Percentiles rank a stretch among this genome's conserved stretches.
phyloP scores from a whole-genome alignment of 192 early-diverging fungal genomes.

The Mycoemilia scoparia region DNA sequence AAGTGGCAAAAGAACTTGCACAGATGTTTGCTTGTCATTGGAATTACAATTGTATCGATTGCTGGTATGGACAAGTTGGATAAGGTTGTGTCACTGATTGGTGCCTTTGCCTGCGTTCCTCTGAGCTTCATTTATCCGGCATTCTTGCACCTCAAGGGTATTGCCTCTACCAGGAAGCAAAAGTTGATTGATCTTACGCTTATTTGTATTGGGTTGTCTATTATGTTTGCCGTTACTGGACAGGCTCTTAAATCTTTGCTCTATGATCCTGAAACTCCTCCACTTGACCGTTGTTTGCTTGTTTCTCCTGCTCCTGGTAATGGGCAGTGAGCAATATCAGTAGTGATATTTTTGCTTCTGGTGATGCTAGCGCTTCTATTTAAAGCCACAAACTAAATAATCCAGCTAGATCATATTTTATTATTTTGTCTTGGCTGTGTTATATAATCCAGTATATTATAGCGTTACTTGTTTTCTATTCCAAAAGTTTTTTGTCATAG shows the following conservation, averaged over 20 bases:
- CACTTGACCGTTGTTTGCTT: too few species aligned
- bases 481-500: too few species aligned
- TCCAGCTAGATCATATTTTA: too few species aligned
- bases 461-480: too few species aligned
- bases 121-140: slow-evolving; percentile 73
- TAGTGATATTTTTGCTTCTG: too few species aligned
- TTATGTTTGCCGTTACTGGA: slow-evolving; percentile 27
- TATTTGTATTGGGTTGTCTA: slow-evolving; percentile 45
- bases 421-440: too few species aligned
- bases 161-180: slow-evolving; percentile 29
- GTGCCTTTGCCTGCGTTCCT: slow-evolving; percentile 53
- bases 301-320: too few species aligned
- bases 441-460: too few species aligned
- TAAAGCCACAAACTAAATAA: too few species aligned
- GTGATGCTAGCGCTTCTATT: too few species aligned
- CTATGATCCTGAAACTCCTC: too few species aligned
- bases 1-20: slow-evolving; percentile 81
- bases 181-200: slow-evolving; percentile 39
- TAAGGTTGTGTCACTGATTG: slow-evolving; percentile 69
- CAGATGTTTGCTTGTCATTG: slow-evolving; percentile 42
- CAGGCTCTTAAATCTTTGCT: not conserved
- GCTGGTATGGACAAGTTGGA: slow-evolving; percentile 58
- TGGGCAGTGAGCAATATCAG: too few species aligned
- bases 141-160: slow-evolving; percentile 56
- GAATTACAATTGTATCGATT: slow-evolving; percentile 56